Percentiles rank a stretch among this genome's conserved stretches.
Conservation (phyloP, 1,284 basidiomycete species). For the Microbotryum scabiosae region DNA sequence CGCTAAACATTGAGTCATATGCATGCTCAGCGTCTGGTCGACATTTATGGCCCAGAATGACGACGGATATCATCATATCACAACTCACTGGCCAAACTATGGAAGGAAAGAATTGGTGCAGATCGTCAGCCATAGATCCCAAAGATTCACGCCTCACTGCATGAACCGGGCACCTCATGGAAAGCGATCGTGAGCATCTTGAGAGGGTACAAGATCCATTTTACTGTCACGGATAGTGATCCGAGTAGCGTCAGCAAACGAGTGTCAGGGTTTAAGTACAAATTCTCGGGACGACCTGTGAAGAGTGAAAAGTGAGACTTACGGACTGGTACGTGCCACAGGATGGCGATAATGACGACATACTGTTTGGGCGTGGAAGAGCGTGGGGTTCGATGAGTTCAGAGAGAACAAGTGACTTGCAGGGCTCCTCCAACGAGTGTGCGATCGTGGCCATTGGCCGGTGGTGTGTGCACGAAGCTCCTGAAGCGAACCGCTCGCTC, state of each 20-base stretch:
- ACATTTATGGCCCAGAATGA: constrained; percentile 27
- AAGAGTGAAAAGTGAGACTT: constrained; percentile 77
- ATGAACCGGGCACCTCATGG: not conserved
- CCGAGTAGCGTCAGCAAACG: not conserved
- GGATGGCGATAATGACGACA: constrained; percentile 53
- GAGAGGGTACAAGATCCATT: too few species aligned
- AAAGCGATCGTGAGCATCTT: constrained; percentile 17
- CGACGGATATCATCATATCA: constrained; percentile 44
- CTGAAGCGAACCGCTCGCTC: too few species aligned
- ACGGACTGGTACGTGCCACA: constrained; percentile 67
- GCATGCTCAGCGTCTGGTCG: constrained; percentile 10
- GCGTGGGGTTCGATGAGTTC: not conserved
- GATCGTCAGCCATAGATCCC: not conserved
- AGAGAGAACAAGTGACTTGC: too few species aligned
- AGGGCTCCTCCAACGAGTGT: too few species aligned
- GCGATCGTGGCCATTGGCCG: too few species aligned
- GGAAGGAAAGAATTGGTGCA: constrained; percentile 15
- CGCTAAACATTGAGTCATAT: constrained; percentile 24
- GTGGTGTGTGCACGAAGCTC: too few species aligned
- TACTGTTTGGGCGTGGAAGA: constrained; percentile 42
- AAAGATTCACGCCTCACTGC: too few species aligned
- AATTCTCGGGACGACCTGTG: constrained; percentile 68
- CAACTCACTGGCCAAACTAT: too few species aligned
- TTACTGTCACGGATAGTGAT: too few species aligned
- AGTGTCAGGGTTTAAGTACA: too few species aligned